Evolutionary conservation across 1,139 yeast genomes (phyloP).

Genomic region (Fermentozyma sake): DNA sequence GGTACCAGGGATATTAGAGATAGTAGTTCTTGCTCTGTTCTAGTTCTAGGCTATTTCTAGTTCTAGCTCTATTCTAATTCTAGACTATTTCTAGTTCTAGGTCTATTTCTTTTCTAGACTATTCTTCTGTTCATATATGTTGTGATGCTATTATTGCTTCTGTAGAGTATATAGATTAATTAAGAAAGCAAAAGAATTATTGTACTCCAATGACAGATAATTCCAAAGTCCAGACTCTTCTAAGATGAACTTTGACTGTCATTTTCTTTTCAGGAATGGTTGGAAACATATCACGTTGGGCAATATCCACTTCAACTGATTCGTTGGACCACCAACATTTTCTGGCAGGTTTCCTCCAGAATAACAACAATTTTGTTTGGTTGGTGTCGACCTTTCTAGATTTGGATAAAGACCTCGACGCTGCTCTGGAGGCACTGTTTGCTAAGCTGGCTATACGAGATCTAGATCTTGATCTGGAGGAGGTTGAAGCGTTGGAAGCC

Average conservation of each 20-base stretch:
- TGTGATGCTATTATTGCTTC: too few relatives aligned
- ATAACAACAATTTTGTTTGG: constrained; percentile 73
- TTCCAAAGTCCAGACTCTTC: constrained; percentile 86
- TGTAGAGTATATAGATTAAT: neutral
- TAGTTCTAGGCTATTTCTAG: too few relatives aligned
- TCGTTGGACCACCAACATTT: constrained; percentile 98
- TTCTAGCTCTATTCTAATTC: too few relatives aligned
- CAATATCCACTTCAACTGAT: constrained; percentile 48
- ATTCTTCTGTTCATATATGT: too few relatives aligned
- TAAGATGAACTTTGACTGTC: constrained; percentile 55
- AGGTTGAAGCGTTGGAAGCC: constrained; percentile 34
- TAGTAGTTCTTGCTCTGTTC: too few relatives aligned
- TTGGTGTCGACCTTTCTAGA: constrained; percentile 30
- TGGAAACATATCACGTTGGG: constrained; percentile 19
- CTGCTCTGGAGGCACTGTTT: constrained; percentile 41
- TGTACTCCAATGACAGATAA: constrained; percentile 58
- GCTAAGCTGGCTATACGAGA: constrained; percentile 41
- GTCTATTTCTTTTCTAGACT: too few relatives aligned
- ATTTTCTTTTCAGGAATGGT: constrained; percentile 15
- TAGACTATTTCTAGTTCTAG: too few relatives aligned
- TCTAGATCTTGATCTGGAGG: constrained; percentile 43
- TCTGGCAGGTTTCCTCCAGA: constrained; percentile 98
- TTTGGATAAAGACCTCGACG: constrained; percentile 52
- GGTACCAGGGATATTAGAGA: constrained; percentile 6
- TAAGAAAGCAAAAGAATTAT: too few relatives aligned